Conservation (phyloP, 2,329 filamentous ascomycete genomes). For the Sordariomycetes sp. region DNA sequence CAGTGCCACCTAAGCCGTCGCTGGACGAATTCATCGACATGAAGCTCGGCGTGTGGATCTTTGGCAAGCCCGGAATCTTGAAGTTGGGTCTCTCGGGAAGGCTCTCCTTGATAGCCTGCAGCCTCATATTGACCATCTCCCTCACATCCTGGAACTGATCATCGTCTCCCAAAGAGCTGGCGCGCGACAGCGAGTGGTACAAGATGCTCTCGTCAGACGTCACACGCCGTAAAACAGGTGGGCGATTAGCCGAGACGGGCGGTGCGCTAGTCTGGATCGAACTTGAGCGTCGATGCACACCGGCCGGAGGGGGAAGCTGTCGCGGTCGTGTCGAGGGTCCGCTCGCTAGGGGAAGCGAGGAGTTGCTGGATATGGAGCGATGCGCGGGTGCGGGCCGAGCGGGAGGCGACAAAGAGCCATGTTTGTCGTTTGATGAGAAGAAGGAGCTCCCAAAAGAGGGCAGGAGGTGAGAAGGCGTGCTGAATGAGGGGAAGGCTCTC, state of each 20-base stretch:
- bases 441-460: constrained; percentile 33
- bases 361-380: not conserved
- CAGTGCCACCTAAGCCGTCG: constrained; percentile 8
- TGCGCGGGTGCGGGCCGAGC: not conserved
- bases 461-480: constrained; percentile 18
- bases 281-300: not conserved
- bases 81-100: constrained; percentile 72
- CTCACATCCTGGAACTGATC: constrained; percentile 70
- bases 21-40: constrained; percentile 20
- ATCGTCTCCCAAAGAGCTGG: constrained; percentile 79
- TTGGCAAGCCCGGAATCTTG: constrained; percentile 56
- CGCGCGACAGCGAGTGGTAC: constrained; percentile 64
- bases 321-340: not conserved
- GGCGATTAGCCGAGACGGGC: constrained; percentile 12
- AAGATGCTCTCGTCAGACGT: constrained; percentile 65
- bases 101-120: constrained; percentile 86
- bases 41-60: constrained; percentile 27
- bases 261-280: constrained; percentile 1
- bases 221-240: constrained; percentile 18
- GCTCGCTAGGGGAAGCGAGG: not conserved
- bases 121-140: constrained; percentile 77
- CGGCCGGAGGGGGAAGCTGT: not conserved
- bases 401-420: not conserved
- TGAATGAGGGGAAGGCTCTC: constrained; percentile 45
- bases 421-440: constrained; percentile 21